Evolutionary conservation across 2,329 filamentous ascomycete species (phyloP).

Genomic region (Aspergillus hortae): DNA sequence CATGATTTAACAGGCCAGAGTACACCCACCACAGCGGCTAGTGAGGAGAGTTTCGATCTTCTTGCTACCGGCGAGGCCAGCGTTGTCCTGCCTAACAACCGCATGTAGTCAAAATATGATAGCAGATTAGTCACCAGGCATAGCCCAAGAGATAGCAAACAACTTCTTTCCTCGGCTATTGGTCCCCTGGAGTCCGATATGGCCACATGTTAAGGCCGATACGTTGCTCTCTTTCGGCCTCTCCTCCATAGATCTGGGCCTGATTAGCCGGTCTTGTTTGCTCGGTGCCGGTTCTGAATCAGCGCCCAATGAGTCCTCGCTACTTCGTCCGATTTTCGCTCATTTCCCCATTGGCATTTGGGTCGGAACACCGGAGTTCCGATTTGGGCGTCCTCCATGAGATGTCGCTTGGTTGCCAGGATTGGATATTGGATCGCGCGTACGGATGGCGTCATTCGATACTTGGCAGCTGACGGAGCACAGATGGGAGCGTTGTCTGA

Average conservation of each 20-base stretch:
- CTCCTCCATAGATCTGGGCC: background rate
- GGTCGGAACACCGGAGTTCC: background rate
- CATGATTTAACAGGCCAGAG: slow-evolving; percentile 23
- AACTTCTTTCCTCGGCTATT: background rate
- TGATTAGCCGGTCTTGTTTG: slow-evolving; percentile 1
- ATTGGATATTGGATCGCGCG: too few species aligned
- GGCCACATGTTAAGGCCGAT: too few species aligned
- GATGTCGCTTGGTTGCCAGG: background rate
- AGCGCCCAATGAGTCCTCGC: background rate
- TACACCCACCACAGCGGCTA: slow-evolving; percentile 38
- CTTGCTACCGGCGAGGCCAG: slow-evolving; percentile 44
- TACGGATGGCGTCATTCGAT: too few species aligned
- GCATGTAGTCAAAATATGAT: slow-evolving; percentile 3
- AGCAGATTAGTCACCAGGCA: background rate
- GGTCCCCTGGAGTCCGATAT: background rate
- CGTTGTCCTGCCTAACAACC: slow-evolving; percentile 28
- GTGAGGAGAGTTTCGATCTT: slow-evolving; percentile 48
- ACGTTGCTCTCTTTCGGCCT: too few species aligned
- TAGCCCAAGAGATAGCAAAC: background rate
- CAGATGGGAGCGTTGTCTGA: too few species aligned
- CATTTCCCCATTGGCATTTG: slow-evolving; percentile 1
- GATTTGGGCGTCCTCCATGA: background rate
- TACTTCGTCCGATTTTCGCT: slow-evolving; percentile 1
- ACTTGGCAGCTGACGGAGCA: too few species aligned
- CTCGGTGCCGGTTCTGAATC: background rate